Evolutionary conservation across 805 yeast species (phyloP), one percentile per base, ranked within the genome.

Genomic region (Peterozyma xylosa): DNA sequence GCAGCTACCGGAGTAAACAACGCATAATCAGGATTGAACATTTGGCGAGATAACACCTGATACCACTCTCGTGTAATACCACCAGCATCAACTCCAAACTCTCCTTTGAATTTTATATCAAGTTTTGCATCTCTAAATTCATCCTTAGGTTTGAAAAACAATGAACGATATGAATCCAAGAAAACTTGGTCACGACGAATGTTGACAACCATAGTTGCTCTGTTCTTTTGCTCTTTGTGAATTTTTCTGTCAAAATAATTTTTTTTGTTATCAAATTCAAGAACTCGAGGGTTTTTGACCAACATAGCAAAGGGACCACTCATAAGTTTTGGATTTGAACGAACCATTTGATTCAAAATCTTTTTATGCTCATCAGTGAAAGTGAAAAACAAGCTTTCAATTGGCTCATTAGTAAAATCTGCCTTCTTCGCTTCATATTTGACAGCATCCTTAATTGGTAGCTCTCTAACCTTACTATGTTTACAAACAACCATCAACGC

Each of bases 41-140:
- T 90, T 59, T 91, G 97, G 49, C 96, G 73, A 0, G 96, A 81
- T 39, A 93, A 64, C 5, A 90, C 96, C 59, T 90, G 97, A 56
- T 83, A 90, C 99, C 99, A 93, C 60, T 93, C 99, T 56, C 99
- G 73, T 0, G 97, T 86, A 13, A 93, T 82, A 35, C 99, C 99
- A 52, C 99, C 99, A 3, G 96, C 99, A 70, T 93, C 99, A 40
- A 93, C 86, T 52, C 98, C 99, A 43, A 84, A 84, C 62, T 93
- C 99, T 1, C 96, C 96, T 49, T 80, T 80, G 67, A 93, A 93
- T n/a, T 74, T 74, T 36, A 93, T 78, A 41, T 84, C 90, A 52
- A 93, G 66, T 51, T 81, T 82, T 2, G 90, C 74, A 40, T 78
- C 71, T 52, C 80, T 77, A 56, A 89, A 78, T 45, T 84, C 91